phyloP scores from a whole-genome alignment of 2,329 filamentous ascomycete genomes.

The Fusarium sp. region DNA sequence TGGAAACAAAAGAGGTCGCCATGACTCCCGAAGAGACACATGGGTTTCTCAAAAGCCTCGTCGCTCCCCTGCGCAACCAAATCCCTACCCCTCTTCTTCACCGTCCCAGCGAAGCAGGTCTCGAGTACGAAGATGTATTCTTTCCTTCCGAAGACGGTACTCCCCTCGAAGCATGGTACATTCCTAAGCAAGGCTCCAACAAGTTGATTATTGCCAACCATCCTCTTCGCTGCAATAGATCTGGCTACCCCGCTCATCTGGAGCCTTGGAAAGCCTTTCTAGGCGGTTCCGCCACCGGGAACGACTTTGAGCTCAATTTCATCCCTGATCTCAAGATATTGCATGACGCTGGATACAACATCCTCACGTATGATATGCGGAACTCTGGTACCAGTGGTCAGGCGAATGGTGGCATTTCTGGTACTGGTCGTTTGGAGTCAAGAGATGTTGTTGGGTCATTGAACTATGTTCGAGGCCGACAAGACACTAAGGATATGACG shows the following conservation, averaged over 20 bases:
- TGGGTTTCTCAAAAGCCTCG: constrained; percentile 1
- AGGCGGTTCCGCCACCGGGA: constrained; percentile 1
- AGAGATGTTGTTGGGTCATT: constrained; percentile 3
- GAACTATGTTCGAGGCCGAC: neutral
- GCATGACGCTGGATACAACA: constrained; percentile 2
- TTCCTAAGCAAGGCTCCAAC: neutral
- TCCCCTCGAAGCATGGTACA: constrained; percentile 8
- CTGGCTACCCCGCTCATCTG: neutral
- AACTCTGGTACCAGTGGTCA: neutral
- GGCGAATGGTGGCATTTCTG: constrained; percentile 6
- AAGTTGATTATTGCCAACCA: constrained; percentile 8
- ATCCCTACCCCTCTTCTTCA: constrained; percentile 1
- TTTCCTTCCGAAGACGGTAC: constrained; percentile 8
- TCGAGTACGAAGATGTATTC: neutral
- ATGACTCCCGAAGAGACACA: constrained; percentile 11
- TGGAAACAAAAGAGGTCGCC: neutral
- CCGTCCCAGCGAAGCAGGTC: neutral
- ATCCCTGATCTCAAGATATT: constrained; percentile 6
- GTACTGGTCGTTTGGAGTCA: neutral
- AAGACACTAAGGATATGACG: neutral
- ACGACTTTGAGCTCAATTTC: constrained; percentile 8
- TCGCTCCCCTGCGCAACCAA: constrained; percentile 1
- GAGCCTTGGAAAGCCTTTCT: constrained; percentile 12
- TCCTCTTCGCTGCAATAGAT: constrained; percentile 1
- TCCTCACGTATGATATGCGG: constrained; percentile 5